Evolutionary conservation across 805 yeast species (phyloP).

Genomic region (Wickerhamomyces canadensis): DNA sequence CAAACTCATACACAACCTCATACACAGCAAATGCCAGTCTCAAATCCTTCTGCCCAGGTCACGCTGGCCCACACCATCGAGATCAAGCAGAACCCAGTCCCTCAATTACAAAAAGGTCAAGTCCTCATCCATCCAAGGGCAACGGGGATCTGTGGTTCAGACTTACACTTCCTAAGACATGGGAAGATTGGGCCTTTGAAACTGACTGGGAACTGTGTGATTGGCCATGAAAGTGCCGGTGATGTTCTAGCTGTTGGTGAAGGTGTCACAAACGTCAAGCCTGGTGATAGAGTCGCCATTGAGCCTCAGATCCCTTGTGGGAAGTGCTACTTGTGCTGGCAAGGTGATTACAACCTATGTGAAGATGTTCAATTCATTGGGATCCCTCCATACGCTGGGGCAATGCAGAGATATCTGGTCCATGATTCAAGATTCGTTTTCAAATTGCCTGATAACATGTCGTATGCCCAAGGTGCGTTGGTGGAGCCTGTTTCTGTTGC

Average conservation of each 20-base stretch:
- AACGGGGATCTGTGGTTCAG: constrained; percentile 75
- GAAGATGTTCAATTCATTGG: constrained; percentile 33
- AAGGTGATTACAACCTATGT: constrained; percentile 38
- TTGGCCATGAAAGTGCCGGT: constrained; percentile 44
- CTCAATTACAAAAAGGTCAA: constrained; percentile 11
- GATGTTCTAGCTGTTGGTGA: constrained; percentile 43
- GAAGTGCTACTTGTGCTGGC: constrained; percentile 30
- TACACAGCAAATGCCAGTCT: no score
- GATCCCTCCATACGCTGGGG: constrained; percentile 33
- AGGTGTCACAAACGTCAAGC: constrained; percentile 38
- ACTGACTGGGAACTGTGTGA: constrained; percentile 29
- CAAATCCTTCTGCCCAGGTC: constrained; percentile 19
- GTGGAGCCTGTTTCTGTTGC: constrained; percentile 53
- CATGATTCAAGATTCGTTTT: constrained; percentile 29
- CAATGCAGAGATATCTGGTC: constrained; percentile 33
- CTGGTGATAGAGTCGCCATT: constrained; percentile 43
- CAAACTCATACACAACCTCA: no score
- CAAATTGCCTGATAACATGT: constrained; percentile 36
- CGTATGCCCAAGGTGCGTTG: constrained; percentile 48
- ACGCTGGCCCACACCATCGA: constrained; percentile 17
- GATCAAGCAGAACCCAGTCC: constrained; percentile 13
- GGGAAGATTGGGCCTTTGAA: constrained; percentile 53
- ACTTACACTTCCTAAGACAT: constrained; percentile 61
- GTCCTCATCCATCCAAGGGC: constrained; percentile 31
- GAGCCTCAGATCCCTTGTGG: constrained; percentile 55